Percentiles rank a stretch among this genome's conserved stretches.
Evolutionary conservation across 2,329 filamentous ascomycete genomes (phyloP).

Genomic region (Aspergillus neoniger): DNA sequence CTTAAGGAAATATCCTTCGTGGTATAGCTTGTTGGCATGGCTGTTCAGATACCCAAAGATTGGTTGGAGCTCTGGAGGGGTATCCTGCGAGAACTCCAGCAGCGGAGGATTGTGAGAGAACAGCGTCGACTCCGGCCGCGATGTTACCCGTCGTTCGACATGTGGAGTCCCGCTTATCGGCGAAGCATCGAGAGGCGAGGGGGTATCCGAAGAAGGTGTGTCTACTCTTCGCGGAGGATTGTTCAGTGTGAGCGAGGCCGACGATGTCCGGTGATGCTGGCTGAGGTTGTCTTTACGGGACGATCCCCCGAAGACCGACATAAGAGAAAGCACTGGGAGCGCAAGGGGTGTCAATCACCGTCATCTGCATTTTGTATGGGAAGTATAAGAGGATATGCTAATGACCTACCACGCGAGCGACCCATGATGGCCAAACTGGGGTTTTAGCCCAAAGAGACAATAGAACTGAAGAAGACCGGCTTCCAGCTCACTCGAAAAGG

Average conservation of each 20-base stretch:
- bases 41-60: conserved; percentile 94
- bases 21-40: conserved; percentile 94
- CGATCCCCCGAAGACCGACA: conserved; percentile 59
- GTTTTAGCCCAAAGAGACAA: conserved; percentile 4
- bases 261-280: conserved; percentile 32
- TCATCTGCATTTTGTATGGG: conserved; percentile 1
- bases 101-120: conserved; percentile 81
- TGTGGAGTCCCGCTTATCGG: conserved; percentile 44
- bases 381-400: conserved; percentile 8
- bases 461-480: conserved; percentile 21
- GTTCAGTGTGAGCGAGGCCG: conserved; percentile 22
- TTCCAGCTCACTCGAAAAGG: conserved; percentile 8
- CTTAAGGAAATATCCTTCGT: conserved; percentile 97
- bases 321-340: conserved; percentile 77
- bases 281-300: conserved; percentile 38
- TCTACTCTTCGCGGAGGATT: conserved; percentile 30
- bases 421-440: conserved; percentile 31
- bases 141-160: conserved; percentile 52
- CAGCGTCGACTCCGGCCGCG: conserved; percentile 81
- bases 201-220: conserved; percentile 40
- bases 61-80: conserved; percentile 86
- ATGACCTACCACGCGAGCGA: conserved; percentile 42
- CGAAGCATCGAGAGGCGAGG: conserved; percentile 39
- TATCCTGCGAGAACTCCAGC: conserved; percentile 83
- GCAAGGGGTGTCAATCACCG: conserved; percentile 30